A percentile compares a stretch with the other conserved stretches of the same genome.
Conservation (phyloP, 352 stramenopile genomes). For the Globisporangium uncinulatum region DNA sequence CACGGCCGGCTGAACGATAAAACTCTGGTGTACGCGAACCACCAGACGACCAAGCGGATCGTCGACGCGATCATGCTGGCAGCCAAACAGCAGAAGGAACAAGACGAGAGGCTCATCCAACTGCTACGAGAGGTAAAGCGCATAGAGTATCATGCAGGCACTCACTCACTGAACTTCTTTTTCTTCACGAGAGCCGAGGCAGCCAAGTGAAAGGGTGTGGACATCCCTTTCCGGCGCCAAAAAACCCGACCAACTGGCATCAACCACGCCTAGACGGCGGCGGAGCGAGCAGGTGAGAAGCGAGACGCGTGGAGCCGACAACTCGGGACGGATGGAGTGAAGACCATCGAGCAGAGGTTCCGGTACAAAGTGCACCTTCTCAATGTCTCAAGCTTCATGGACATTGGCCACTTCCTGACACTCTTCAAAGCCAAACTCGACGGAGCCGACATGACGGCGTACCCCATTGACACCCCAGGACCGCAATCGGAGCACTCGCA, state of each 20-base stretch:
- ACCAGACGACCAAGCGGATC: background rate
- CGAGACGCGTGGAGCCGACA: background rate
- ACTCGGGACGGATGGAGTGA: background rate
- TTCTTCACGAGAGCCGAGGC: background rate
- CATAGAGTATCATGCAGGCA: background rate
- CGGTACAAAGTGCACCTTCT: background rate
- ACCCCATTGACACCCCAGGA: background rate
- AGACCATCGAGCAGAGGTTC: background rate
- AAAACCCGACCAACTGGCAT: background rate
- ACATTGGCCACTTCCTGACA: background rate
- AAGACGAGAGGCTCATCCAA: background rate
- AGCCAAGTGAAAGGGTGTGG: background rate
- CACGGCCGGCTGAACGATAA: background rate
- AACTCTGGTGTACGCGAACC: background rate
- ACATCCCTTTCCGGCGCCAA: background rate
- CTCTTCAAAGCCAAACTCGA: background rate
- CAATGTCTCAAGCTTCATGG: background rate
- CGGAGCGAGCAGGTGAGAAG: background rate
- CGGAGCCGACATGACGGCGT: background rate
- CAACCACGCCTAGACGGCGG: background rate
- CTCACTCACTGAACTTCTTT: background rate
- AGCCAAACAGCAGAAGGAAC: background rate
- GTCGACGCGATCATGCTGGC: background rate
- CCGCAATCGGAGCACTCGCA: background rate
- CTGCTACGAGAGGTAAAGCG: background rate